These are phyloP conservation scores for Cymbopogon citratus DNA, from an alignment of 176 grass and related monocot genomes.

Conservation along the genomic window DNA sequence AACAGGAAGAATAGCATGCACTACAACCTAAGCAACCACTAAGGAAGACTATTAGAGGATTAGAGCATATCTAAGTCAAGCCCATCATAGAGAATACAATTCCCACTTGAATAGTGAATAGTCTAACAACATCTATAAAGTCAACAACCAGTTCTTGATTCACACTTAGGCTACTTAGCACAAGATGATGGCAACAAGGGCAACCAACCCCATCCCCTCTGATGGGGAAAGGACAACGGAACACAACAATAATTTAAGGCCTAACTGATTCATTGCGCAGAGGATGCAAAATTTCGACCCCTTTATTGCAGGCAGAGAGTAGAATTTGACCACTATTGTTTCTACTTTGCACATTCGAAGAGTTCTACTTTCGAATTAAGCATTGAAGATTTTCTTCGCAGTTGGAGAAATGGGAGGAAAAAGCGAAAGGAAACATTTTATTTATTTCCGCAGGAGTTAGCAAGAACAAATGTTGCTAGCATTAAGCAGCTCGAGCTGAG, in stretches of 20 bases:
- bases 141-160: constrained; percentile 22
- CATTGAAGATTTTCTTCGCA: background rate
- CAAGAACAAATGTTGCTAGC: background rate
- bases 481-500: background rate
- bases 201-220: constrained; percentile 32
- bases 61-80: background rate
- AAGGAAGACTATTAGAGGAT: background rate
- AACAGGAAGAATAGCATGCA: background rate
- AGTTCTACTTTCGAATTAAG: background rate
- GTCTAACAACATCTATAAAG: background rate
- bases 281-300: background rate
- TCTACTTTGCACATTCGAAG: background rate
- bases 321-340: background rate
- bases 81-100: constrained; percentile 9
- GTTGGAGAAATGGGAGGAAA: background rate
- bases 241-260: background rate
- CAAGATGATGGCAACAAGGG: background rate
- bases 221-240: constrained; percentile 31
- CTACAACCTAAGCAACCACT: constrained; percentile 16
- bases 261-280: background rate
- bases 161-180: constrained; percentile 5
- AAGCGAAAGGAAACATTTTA: background rate
- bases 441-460: background rate
- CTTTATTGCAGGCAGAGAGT: background rate
- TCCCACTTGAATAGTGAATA: constrained; percentile 35